Evolutionary conservation across 768 basidiomycete genomes (phyloP).

Genomic region (Wakefieldia striispora): DNA sequence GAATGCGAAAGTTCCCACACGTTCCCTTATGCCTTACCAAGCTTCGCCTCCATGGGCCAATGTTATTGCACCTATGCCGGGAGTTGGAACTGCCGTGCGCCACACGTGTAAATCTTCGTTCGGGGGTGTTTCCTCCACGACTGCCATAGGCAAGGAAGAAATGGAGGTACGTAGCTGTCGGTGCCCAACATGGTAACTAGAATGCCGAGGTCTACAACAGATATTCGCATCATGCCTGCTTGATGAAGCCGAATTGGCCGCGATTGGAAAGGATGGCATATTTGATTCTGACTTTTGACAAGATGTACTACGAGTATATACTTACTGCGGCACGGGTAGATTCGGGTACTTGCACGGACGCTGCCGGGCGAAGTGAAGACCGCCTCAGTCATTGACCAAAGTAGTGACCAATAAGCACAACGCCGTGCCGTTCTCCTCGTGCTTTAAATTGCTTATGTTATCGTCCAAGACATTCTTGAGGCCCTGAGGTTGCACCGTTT

Average conservation of each 20-base stretch:
- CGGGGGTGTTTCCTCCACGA: neutral
- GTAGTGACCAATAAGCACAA: no score
- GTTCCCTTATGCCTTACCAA: neutral
- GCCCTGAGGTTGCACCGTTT: neutral
- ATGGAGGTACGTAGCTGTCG: conserved; percentile 19
- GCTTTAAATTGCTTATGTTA: neutral
- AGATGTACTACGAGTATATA: neutral
- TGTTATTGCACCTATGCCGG: neutral
- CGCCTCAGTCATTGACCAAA: no score
- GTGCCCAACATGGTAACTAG: neutral
- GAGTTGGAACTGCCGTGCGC: neutral
- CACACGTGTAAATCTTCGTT: neutral
- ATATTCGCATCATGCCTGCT: conserved; percentile 39
- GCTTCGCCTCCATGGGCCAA: neutral
- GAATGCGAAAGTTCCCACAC: neutral
- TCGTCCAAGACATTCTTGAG: neutral
- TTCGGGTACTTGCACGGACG: no score
- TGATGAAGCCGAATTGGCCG: conserved; percentile 32
- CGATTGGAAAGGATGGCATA: conserved; percentile 28
- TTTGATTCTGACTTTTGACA: conserved; percentile 31
- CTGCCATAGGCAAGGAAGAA: conserved; percentile 12
- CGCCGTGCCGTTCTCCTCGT: no score
- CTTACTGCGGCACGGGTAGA: neutral
- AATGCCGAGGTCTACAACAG: conserved; percentile 14
- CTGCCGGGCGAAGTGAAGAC: no score